Evolutionary conservation across 139 green algal species (phyloP).

Genomic region (Chlamydomonas eustigma): DNA sequence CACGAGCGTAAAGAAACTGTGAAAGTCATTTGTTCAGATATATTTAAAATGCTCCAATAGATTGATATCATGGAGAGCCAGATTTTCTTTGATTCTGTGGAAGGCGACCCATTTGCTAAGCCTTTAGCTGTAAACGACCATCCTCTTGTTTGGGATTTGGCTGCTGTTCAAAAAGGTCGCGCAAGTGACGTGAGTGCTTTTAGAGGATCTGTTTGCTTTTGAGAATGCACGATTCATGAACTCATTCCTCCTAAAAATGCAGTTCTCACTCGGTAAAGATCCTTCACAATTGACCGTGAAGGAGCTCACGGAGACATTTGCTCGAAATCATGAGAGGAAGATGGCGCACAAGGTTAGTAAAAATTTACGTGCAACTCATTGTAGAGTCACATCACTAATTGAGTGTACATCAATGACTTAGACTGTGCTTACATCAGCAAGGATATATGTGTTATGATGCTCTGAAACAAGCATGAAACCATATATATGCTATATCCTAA

Average conservation of each 20-base stretch:
- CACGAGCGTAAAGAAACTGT: too few species aligned
- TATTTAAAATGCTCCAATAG: too few species aligned
- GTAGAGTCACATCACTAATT: not conserved
- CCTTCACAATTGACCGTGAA: constrained; percentile 12
- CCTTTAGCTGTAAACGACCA: constrained; percentile 17
- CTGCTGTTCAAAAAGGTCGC: constrained; percentile 26
- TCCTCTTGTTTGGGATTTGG: constrained; percentile 41
- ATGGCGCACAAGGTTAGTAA: constrained; percentile 37
- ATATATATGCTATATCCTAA: not conserved
- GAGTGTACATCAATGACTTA: not conserved
- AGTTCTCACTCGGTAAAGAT: constrained; percentile 19
- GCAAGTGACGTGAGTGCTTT: constrained; percentile 18
- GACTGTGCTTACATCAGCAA: not conserved
- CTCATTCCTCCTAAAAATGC: not conserved
- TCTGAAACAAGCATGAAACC: not conserved
- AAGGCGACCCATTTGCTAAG: constrained; percentile 30
- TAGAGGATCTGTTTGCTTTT: not conserved
- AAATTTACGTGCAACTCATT: not conserved
- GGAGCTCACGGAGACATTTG: constrained; percentile 42
- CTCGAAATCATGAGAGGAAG: constrained; percentile 40
- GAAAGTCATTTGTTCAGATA: too few species aligned
- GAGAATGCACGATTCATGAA: not conserved
- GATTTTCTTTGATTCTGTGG: too few species aligned
- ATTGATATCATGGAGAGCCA: too few species aligned
- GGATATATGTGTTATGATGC: not conserved